Evolutionary conservation across 768 basidiomycete genomes (phyloP).

Genomic region (Boletus subcaerulescens): DNA sequence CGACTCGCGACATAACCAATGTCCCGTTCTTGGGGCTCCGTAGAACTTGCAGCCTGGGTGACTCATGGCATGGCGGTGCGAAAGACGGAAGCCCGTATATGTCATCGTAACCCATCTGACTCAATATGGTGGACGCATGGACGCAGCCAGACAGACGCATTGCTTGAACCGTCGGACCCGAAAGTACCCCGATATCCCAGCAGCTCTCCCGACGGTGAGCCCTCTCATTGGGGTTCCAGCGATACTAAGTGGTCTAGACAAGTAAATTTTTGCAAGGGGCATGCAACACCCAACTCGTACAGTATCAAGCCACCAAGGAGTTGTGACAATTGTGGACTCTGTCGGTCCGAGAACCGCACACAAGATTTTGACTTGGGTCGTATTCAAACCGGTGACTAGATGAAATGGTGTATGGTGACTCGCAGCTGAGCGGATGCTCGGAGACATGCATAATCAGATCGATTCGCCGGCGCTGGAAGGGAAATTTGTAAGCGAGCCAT

Average conservation of each 20-base stretch:
- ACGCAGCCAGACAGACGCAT: not conserved
- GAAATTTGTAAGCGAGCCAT: slow-evolving; percentile 16
- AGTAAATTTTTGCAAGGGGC: too few relatives aligned
- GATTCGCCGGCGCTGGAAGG: not conserved
- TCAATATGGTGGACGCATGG: not conserved
- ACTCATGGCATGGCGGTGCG: not conserved
- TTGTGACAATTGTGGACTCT: not conserved
- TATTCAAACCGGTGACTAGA: not conserved
- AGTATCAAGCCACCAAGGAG: not conserved
- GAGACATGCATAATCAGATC: not conserved
- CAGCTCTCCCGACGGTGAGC: not conserved
- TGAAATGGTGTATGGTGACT: not conserved
- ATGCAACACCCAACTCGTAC: not conserved
- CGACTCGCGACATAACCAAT: not conserved
- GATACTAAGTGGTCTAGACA: too few relatives aligned
- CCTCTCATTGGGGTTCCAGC: not conserved
- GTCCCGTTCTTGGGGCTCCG: not conserved
- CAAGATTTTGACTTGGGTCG: not conserved
- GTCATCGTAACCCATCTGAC: not conserved
- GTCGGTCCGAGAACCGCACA: too few relatives aligned
- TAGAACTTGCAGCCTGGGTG: not conserved
- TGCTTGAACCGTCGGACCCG: not conserved
- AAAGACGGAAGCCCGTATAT: too few relatives aligned
- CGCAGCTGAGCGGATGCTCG: not conserved
- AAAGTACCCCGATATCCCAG: too few relatives aligned